Conservation (phyloP, 805 yeast species). For the Starmerella roubikii region DNA sequence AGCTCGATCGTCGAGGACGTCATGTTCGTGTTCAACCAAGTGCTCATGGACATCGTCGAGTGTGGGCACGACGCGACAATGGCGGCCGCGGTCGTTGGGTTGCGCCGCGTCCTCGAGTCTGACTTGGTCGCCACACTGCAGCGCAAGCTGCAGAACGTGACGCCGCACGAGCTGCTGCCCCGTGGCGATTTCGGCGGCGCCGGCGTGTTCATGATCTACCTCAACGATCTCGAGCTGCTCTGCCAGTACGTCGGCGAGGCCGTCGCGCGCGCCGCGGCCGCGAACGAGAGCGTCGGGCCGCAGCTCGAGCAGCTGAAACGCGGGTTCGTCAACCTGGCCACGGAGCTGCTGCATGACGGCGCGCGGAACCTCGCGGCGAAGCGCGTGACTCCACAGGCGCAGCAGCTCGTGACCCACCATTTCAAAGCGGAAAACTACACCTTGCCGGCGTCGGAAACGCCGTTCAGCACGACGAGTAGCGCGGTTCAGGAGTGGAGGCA, state of each 20-base stretch:
- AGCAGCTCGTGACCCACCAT: conserved; percentile 27
- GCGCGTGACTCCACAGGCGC: conserved; percentile 28
- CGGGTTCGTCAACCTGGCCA: conserved; percentile 26
- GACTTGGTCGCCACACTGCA: conserved; percentile 49
- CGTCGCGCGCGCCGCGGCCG: conserved; percentile 20
- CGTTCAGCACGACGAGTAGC: not conserved
- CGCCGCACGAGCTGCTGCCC: conserved; percentile 23
- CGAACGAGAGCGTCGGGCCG: conserved; percentile 9
- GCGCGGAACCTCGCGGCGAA: conserved; percentile 27
- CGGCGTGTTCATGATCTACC: conserved; percentile 39
- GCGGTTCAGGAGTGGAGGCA: conserved; percentile 55
- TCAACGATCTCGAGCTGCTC: conserved; percentile 61
- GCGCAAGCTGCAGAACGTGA: conserved; percentile 33
- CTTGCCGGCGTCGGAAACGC: not conserved
- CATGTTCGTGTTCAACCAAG: conserved; percentile 54
- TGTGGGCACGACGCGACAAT: conserved; percentile 53
- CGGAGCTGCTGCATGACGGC: conserved; percentile 33
- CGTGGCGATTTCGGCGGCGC: conserved; percentile 4
- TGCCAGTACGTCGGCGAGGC: conserved; percentile 42
- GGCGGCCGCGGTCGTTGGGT: conserved; percentile 39
- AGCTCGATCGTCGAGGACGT: conserved; percentile 82
- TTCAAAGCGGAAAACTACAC: conserved; percentile 24
- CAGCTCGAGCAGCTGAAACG: conserved; percentile 16
- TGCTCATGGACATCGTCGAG: conserved; percentile 50
- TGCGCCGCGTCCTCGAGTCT: conserved; percentile 46